Evolutionary conservation across 2,329 filamentous ascomycete species (phyloP).

Genomic region (Neoarthrinium moseri): DNA sequence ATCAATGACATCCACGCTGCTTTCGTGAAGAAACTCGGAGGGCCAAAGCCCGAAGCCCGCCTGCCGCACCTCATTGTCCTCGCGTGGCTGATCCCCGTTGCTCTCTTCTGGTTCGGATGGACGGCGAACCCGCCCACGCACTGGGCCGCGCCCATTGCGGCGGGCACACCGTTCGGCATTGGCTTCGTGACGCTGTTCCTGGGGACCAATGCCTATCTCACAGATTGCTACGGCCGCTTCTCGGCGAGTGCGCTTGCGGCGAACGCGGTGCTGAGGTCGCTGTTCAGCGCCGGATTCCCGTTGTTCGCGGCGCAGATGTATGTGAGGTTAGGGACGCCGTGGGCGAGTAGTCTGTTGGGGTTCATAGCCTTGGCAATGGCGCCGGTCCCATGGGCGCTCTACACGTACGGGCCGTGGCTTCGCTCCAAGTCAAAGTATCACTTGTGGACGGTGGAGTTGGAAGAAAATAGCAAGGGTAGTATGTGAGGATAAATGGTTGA

Average conservation of each 20-base stretch:
- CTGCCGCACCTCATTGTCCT: slow-evolving; percentile 3
- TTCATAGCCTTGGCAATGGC: slow-evolving; percentile 39
- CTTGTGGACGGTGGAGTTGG: no score
- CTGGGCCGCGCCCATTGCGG: slow-evolving; percentile 2
- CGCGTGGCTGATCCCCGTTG: slow-evolving; percentile 3
- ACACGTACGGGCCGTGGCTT: slow-evolving; percentile 15
- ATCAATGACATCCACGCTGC: slow-evolving; percentile 19
- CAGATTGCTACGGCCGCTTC: slow-evolving; percentile 54
- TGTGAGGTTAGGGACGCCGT: slow-evolving; percentile 50
- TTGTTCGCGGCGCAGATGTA: slow-evolving; percentile 52
- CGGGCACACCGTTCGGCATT: slow-evolving; percentile 1
- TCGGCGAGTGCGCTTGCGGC: slow-evolving; percentile 59
- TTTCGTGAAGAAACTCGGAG: neutral
- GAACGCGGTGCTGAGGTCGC: slow-evolving; percentile 48
- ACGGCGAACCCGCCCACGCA: slow-evolving; percentile 3
- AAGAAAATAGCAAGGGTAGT: no score
- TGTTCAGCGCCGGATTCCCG: slow-evolving; percentile 53
- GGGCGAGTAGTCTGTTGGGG: slow-evolving; percentile 55
- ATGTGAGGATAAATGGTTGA: no score
- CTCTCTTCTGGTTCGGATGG: slow-evolving; percentile 8
- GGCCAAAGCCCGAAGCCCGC: slow-evolving; percentile 5
- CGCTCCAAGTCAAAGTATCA: neutral
- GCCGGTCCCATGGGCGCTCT: slow-evolving; percentile 15
- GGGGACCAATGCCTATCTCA: slow-evolving; percentile 38
- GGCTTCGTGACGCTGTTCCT: slow-evolving; percentile 21